These are phyloP conservation scores for Novymonas esmeraldas DNA, from an alignment of 208 protist genomes.

Conservation along the genomic window DNA sequence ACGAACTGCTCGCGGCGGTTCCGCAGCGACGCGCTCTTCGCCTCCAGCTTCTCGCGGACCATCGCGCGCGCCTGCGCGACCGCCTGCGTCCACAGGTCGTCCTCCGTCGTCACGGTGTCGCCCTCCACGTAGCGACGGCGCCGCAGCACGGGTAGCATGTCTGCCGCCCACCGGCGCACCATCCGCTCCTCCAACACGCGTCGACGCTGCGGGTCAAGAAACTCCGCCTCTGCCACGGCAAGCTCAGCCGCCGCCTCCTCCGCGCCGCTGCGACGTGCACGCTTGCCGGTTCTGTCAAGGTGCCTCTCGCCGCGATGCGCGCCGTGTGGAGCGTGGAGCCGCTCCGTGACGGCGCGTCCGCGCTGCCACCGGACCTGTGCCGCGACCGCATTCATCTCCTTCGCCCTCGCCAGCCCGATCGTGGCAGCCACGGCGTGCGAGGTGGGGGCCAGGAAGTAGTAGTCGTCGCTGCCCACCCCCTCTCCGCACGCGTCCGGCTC, in stretches of 20 bases:
- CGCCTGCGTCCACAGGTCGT: constrained; percentile 53
- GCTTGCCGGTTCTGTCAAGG: constrained; percentile 3
- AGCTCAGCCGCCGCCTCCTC: constrained; percentile 18
- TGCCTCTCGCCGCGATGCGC: background rate
- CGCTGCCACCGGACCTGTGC: constrained; percentile 23
- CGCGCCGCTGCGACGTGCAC: constrained; percentile 2
- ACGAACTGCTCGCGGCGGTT: constrained; percentile 52
- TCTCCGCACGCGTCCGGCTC: background rate
- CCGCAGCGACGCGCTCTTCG: constrained; percentile 31
- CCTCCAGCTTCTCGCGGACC: constrained; percentile 54
- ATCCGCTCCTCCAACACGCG: constrained; percentile 54
- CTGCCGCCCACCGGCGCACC: constrained; percentile 48
- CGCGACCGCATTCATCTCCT: constrained; percentile 14
- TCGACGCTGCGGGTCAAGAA: constrained; percentile 30
- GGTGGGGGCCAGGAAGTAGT: constrained; percentile 61
- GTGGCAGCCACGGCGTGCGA: constrained; percentile 39
- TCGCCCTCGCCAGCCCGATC: constrained; percentile 18
- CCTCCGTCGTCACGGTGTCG: constrained; percentile 35
- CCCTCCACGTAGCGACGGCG: constrained; percentile 50
- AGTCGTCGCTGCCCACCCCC: constrained; percentile 27
- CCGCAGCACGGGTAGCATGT: constrained; percentile 65
- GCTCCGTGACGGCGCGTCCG: constrained; percentile 12
- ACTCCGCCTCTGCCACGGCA: constrained; percentile 18
- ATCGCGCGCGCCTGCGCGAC: constrained; percentile 51
- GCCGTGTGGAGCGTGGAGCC: constrained; percentile 15